Conservation (phyloP, 192 early-diverging fungal genomes). For the Podila epigama region DNA sequence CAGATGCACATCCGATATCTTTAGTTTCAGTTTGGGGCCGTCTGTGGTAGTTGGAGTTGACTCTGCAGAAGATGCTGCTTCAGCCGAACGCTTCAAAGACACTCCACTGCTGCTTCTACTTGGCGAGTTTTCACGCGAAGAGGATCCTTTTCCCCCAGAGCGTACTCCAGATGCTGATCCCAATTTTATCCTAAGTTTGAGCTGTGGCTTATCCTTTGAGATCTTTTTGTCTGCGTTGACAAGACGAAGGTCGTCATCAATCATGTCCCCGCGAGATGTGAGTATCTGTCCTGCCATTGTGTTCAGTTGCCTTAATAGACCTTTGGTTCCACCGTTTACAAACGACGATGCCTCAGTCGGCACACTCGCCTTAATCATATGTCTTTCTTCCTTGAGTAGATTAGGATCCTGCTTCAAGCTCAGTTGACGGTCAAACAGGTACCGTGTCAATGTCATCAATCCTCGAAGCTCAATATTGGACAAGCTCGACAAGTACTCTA, state of each 20-base stretch:
- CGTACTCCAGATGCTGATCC: slow-evolving; percentile 6
- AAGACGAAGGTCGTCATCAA: neutral
- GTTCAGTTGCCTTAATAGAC: slow-evolving; percentile 18
- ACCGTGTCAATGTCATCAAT: slow-evolving; percentile 18
- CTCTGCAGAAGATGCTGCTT: slow-evolving; percentile 9
- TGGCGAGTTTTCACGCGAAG: too few species aligned
- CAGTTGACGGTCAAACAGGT: slow-evolving; percentile 21
- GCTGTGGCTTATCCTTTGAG: slow-evolving; percentile 9
- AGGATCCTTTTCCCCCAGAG: slow-evolving; percentile 26
- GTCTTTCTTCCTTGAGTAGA: slow-evolving; percentile 21
- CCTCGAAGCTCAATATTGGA: slow-evolving; percentile 18
- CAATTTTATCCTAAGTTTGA: slow-evolving; percentile 36
- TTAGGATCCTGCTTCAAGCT: slow-evolving; percentile 11
- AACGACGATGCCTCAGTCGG: slow-evolving; percentile 6
- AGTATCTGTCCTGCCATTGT: neutral
- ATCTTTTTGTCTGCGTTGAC: slow-evolving; percentile 3
- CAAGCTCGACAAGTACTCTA: slow-evolving; percentile 14
- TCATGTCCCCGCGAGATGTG: neutral
- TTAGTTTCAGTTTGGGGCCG: slow-evolving; percentile 26
- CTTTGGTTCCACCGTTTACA: slow-evolving; percentile 1
- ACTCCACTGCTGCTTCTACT: neutral
- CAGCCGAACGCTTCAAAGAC: slow-evolving; percentile 11
- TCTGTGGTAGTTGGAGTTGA: neutral
- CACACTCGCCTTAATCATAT: slow-evolving; percentile 30
- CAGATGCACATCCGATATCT: neutral